Evolutionary conservation across 2,329 filamentous ascomycete species (phyloP), one percentile per base, ranked within the genome.

Genomic region (Thelonectria rubi): DNA sequence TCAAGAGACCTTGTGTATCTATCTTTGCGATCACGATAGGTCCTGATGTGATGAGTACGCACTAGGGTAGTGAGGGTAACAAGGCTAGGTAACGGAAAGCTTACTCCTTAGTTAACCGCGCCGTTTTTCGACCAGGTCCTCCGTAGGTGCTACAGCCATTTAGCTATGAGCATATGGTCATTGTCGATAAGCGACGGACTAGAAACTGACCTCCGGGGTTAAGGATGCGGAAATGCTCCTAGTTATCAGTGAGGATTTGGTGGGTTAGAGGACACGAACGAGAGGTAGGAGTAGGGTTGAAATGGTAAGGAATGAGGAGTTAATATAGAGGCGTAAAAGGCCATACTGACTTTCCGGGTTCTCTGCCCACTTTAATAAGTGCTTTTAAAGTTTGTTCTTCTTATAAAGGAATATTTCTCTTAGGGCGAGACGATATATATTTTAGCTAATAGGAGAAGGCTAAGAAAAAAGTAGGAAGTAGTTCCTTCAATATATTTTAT

Each of bases 151-250:
- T 66, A 9, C 8, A 20, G 21, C 4, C 7, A 45, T 15, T n/a
- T 21, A 20, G 20, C n/a, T 6, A n/a, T 43, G 15, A 53, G 37
- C 34, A 40, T 12, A 32, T 9, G 15, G n/a, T 17, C 10, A 17
- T 32, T 24, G 5, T 24, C 18, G 15, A 5, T 8, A 24, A 48
- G 11, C n/a, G 46, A 10, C 6, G 15, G 9, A 11, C 12, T 17
- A n/a, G 26, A 17, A 37, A 50, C 65, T 20, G 2, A 75, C 74
- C 74, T 15, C 55, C 60, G 7, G 74, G 74, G 8, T 75, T 76
- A n/a, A 76, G 76, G 3, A 76, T 75, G 18, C 73, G 73, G 76
- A 76, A 26, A 76, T 74, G 40, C 24, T 49, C 32, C 58, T 65
- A 32, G 58, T 39, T 68, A 71, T 71, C 12, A 3, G n/a, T n/a